phyloP scores from a whole-genome alignment of 495 filamentous ascomycete species.

The Aspergillus sparsus region DNA sequence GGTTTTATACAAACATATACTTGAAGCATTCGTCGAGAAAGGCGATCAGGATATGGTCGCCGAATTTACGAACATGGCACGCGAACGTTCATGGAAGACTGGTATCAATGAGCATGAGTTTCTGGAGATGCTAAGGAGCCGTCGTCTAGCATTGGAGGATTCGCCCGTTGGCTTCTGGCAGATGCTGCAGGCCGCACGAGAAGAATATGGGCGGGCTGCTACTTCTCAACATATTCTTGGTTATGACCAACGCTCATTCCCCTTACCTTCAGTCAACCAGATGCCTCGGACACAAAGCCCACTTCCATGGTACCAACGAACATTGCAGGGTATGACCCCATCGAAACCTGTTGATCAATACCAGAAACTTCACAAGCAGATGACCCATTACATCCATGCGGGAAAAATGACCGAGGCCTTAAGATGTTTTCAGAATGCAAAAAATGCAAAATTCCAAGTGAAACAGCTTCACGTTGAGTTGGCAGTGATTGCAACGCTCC shows the following conservation, averaged over 20 bases:
- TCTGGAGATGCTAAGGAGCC: slow-evolving; percentile 30
- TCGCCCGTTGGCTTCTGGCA: slow-evolving; percentile 46
- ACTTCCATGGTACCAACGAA: slow-evolving; percentile 32
- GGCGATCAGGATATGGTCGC: slow-evolving; percentile 35
- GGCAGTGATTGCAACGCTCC: slow-evolving; percentile 39
- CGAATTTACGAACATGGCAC: slow-evolving; percentile 31
- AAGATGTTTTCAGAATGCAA: slow-evolving; percentile 31
- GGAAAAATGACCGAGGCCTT: slow-evolving; percentile 37
- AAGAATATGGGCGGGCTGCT: slow-evolving; percentile 34
- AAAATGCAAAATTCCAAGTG: slow-evolving; percentile 29
- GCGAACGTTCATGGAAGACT: slow-evolving; percentile 37
- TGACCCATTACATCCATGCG: slow-evolving; percentile 41
- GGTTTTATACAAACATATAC: slow-evolving; percentile 43
- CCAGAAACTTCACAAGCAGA: slow-evolving; percentile 38
- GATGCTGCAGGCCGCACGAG: slow-evolving; percentile 45
- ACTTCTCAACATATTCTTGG: slow-evolving; percentile 43
- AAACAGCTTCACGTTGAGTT: slow-evolving; percentile 40
- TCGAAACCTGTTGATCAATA: slow-evolving; percentile 35
- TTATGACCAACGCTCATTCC: slow-evolving; percentile 33
- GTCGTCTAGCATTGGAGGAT: slow-evolving; percentile 35
- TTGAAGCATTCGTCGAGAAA: slow-evolving; percentile 45
- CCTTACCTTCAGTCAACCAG: slow-evolving; percentile 23
- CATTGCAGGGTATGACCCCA: slow-evolving; percentile 29
- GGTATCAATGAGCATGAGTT: slow-evolving; percentile 32
- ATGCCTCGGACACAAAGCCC: slow-evolving; percentile 22